Base-by-base conservation (phyloP, 495 filamentous ascomycete species). In the Pyrenopolyporus hunteri region DNA sequence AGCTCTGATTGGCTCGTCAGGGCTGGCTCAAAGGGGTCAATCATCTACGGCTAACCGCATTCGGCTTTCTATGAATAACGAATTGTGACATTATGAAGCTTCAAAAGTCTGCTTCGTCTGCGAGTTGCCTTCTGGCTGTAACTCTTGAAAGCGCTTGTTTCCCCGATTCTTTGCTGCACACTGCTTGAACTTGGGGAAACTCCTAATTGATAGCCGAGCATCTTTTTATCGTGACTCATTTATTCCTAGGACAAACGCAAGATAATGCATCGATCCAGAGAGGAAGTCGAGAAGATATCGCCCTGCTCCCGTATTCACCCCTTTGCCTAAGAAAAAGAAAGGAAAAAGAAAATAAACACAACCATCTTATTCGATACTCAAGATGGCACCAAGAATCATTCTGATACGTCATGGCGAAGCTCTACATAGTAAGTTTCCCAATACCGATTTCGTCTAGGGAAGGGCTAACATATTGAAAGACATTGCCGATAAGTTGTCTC, bases 401-500 rank as follows among this genome's bases (percentile, higher is more conserved):
- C 64, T 81, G 6, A 79, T 82, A 37, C 73, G 80, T 35, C 79
- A 82, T 50, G 79, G 74, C 22, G 69, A 82, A 71, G 79, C 79
- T 31, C 23, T 74, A 45, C 79, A 80, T 45, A 81, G 79, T 74
- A 52, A 66, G 69, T 67, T 6, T 35, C 7, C 28, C 39, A 20
- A 3, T 36, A 28, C 35, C 31, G 29, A 19, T 2, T 47, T n/a
- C 39, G 13, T 25, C 13, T 40, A 47, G 16, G 11, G 17, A 37
- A 13, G 13, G 8, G 35, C 60, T 71, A 35, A 69, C 35, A 14
- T 3, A 47, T 45, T 47, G 3, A 13, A 43, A 69, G 66, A 71
- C 48, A 40, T 69, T 37, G 32, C 40, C 22, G 52, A 69, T 68
- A 64, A 64, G 68, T 71, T n/a, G 50, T 45, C 31, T 31, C n/a